Evolutionary conservation across 2,329 filamentous ascomycete genomes (phyloP).

Genomic region (Aspergillus sergii): DNA sequence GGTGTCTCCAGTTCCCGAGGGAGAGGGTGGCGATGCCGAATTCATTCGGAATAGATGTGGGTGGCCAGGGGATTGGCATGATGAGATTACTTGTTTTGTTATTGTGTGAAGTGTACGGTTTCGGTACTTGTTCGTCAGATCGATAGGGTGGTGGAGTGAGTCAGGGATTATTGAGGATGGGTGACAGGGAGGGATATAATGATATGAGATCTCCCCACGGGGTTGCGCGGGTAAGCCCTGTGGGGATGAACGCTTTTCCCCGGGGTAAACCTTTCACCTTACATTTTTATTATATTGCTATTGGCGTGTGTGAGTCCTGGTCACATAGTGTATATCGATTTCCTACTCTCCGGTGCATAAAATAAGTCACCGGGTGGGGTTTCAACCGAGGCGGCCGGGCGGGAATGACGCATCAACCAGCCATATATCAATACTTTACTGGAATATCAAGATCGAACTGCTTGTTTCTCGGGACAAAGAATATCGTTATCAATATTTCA

Average conservation of each 20-base stretch:
- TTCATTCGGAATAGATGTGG: conserved; percentile 19
- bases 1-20: conserved; percentile 32
- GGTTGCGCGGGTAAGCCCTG: not conserved
- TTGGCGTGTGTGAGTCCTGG: no score
- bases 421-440: no score
- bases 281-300: not conserved
- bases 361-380: no score
- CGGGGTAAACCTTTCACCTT: not conserved
- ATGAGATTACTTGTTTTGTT: not conserved
- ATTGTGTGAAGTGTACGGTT: not conserved
- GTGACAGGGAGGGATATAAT: not conserved
- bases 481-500: no score
- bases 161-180: not conserved
- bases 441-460: no score
- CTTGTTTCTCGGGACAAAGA: no score
- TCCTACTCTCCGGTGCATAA: no score
- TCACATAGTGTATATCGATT: no score
- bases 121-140: not conserved
- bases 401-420: no score
- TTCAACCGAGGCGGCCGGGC: no score
- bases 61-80: conserved; percentile 22
- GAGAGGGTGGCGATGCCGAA: conserved; percentile 38
- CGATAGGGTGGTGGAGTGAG: not conserved
- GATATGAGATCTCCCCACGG: not conserved
- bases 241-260: not conserved